phyloP scores from a whole-genome alignment of 1,139 yeast genomes.

The Suhomyces panamericanus region DNA sequence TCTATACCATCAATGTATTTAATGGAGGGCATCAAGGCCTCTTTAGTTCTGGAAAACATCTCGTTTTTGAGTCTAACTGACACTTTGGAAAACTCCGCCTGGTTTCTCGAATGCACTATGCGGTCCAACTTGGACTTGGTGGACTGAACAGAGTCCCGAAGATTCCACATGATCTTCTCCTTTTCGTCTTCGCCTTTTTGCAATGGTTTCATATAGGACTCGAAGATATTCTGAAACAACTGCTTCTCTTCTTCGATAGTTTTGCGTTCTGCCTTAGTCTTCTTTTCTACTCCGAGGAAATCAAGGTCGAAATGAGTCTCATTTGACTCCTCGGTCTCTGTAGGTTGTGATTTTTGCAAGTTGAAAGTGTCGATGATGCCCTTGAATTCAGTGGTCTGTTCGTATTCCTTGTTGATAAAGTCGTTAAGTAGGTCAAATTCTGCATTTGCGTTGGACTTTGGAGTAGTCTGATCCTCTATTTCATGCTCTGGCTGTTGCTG shows the following conservation, averaged over 20 bases:
- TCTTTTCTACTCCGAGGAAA: constrained; percentile 14
- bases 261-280: constrained; percentile 7
- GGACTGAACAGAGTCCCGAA: constrained; percentile 13
- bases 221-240: constrained; percentile 28
- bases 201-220: constrained; percentile 22
- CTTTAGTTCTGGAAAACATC: constrained; percentile 20
- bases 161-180: constrained; percentile 9
- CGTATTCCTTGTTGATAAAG: constrained; percentile 15
- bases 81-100: constrained; percentile 15
- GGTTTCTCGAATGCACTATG: constrained; percentile 10
- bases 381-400: constrained; percentile 6
- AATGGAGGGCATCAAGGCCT: constrained; percentile 29
- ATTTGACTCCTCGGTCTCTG: constrained; percentile 11
- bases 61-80: constrained; percentile 17
- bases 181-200: constrained; percentile 10
- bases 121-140: constrained; percentile 15
- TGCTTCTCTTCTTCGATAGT: constrained; percentile 25
- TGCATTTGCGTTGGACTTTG: constrained; percentile 1
- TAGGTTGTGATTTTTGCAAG: constrained; percentile 3
- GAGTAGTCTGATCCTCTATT: not conserved
- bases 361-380: constrained; percentile 9
- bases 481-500: not conserved
- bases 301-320: constrained; percentile 20
- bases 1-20: constrained; percentile 20
- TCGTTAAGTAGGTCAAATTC: constrained; percentile 16